Conservation (phyloP, 2,329 filamentous ascomycete genomes). For the Curvularia sp. region DNA sequence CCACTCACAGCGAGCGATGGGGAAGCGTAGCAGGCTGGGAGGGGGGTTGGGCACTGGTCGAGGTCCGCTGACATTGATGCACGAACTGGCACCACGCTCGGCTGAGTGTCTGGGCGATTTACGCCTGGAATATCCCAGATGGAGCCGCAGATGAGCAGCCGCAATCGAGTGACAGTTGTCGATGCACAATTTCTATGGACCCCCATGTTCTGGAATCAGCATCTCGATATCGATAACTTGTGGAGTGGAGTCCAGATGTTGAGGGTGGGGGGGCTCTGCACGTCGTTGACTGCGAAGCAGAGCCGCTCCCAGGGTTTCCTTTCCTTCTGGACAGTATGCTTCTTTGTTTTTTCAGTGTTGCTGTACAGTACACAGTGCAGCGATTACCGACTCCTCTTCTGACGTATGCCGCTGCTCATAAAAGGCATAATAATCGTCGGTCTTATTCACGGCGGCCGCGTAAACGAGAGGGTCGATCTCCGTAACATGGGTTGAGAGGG, state of each 20-base stretch:
- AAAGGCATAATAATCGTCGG: conserved; percentile 2
- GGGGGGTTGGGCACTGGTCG: neutral
- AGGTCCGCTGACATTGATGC: conserved; percentile 5
- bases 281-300: conserved; percentile 2
- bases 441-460: conserved; percentile 14
- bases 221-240: conserved; percentile 2
- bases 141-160: conserved; percentile 4
- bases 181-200: conserved; percentile 13
- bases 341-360: no score
- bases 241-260: conserved; percentile 5
- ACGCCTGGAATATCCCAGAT: conserved; percentile 5
- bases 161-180: conserved; percentile 13
- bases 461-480: conserved; percentile 4
- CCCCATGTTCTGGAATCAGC: conserved; percentile 15
- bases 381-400: neutral
- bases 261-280: conserved; percentile 10
- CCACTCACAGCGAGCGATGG: neutral
- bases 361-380: neutral
- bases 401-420: conserved; percentile 4
- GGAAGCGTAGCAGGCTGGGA: neutral
- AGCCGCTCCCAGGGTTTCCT: no score
- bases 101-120: neutral
- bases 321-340: no score
- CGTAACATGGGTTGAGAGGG: neutral
- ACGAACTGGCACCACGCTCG: conserved; percentile 11